A percentile compares a stretch with the other conserved stretches of the same genome.
Conservation (phyloP, 1,284 basidiomycete genomes). For the Tranzscheliella williamsii region DNA sequence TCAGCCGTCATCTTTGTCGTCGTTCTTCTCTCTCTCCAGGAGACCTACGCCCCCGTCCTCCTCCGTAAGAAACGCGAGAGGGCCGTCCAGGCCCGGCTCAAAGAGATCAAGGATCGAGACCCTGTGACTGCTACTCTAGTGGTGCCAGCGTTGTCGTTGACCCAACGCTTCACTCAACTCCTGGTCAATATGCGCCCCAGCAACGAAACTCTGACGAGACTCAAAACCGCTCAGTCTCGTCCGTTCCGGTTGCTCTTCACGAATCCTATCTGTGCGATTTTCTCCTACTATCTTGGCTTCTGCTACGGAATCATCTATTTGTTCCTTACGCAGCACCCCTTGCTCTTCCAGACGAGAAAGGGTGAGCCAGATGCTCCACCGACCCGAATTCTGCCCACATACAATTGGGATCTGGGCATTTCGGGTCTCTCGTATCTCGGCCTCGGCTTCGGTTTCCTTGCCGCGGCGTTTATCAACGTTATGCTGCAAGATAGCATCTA, state of each 20-base stretch:
- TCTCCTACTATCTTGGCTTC: conserved; percentile 64
- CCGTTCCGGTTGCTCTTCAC: conserved; percentile 60
- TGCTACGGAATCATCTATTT: conserved; percentile 63
- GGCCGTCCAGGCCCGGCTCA: conserved; percentile 6
- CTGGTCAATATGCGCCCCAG: conserved; percentile 3
- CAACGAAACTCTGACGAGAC: conserved; percentile 12
- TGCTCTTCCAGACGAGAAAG: conserved; percentile 60
- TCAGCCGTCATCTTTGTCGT: conserved; percentile 11
- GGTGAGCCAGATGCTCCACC: conserved; percentile 52
- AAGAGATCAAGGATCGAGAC: conserved; percentile 11
- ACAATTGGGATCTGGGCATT: conserved; percentile 61
- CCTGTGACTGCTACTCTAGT: conserved; percentile 2
- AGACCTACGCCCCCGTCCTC: conserved; percentile 49
- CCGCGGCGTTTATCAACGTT: conserved; percentile 61
- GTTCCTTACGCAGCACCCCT: conserved; percentile 62
- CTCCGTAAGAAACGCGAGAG: conserved; percentile 38
- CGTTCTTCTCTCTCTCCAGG: conserved; percentile 28
- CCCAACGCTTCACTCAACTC: not conserved
- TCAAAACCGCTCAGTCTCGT: conserved; percentile 57
- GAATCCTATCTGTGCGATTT: conserved; percentile 59
- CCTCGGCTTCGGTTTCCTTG: conserved; percentile 62
- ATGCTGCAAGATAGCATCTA: conserved; percentile 63
- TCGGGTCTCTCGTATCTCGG: conserved; percentile 63
- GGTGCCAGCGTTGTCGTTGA: not conserved
- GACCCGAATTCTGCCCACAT: conserved; percentile 57